These are phyloP conservation scores for Pestalotiopsis sp. DNA, from an alignment of 2,329 filamentous ascomycete species.

Conservation along the genomic window DNA sequence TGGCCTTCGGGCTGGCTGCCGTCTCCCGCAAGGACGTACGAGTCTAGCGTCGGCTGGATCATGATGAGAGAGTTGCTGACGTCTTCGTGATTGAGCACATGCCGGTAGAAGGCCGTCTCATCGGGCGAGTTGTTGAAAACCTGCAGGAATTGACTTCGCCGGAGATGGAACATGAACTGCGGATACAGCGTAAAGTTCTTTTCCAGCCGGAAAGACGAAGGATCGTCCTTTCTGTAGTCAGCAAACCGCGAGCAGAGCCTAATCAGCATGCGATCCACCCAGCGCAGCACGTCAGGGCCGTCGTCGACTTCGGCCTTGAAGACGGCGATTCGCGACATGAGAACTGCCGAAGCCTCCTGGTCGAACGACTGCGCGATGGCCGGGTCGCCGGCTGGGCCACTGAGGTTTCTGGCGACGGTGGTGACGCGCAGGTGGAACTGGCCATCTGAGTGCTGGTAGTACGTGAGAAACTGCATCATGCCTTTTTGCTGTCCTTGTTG, in stretches of 20 bases:
- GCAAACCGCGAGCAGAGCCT: slow-evolving; percentile 94
- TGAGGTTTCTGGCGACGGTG: slow-evolving; percentile 86
- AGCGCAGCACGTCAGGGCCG: slow-evolving; percentile 94
- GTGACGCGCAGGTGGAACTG: slow-evolving; percentile 96
- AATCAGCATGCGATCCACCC: slow-evolving; percentile 99
- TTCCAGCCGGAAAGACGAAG: slow-evolving; percentile 92
- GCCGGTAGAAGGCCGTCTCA: slow-evolving; percentile 97
- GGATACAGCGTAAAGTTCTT: slow-evolving; percentile 99
- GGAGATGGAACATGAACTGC: slow-evolving; percentile 99
- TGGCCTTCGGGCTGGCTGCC: slow-evolving; percentile 86
- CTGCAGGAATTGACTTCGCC: slow-evolving; percentile 94
- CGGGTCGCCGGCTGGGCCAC: slow-evolving; percentile 90
- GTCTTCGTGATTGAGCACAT: slow-evolving; percentile 96
- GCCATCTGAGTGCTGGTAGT: slow-evolving; percentile 96
- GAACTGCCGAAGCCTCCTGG: slow-evolving; percentile 93
- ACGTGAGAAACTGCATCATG: slow-evolving; percentile 97
- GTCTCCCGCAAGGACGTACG: slow-evolving; percentile 95
- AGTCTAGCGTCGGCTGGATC: slow-evolving; percentile 97
- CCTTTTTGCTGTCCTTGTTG: slow-evolving; percentile 87
- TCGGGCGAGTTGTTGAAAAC: slow-evolving; percentile 99
- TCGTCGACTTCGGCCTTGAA: slow-evolving; percentile 99
- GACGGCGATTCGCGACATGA: slow-evolving; percentile 98
- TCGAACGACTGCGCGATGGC: slow-evolving; percentile 97
- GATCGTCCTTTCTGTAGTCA: slow-evolving; percentile 97
- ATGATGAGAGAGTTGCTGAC: slow-evolving; percentile 96